Conservation (phyloP, 345 rosid species). For the Cardamine occulta region DNA sequence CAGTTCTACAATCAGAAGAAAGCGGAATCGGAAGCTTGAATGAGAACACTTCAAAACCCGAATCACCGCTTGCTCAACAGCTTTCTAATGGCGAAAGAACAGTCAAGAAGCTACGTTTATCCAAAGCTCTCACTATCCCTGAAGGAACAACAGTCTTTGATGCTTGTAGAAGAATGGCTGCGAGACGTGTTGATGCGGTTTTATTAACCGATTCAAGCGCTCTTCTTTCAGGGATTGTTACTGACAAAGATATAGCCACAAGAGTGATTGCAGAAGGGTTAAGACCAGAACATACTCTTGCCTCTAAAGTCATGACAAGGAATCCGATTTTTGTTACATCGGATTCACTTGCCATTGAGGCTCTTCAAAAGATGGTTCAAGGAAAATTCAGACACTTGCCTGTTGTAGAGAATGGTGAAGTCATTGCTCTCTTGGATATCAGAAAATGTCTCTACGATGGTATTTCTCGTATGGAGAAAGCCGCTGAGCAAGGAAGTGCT, state of each 20-base stretch:
- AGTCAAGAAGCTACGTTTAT: conserved; percentile 82
- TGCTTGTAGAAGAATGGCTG: conserved; percentile 89
- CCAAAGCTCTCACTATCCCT: conserved; percentile 94
- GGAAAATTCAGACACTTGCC: conserved; percentile 97
- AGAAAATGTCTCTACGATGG: conserved; percentile 95
- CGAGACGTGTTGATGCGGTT: conserved; percentile 86
- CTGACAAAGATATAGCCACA: conserved; percentile 85
- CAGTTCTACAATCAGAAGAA: conserved; percentile 36
- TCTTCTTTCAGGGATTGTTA: conserved; percentile 87
- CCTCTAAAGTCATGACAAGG: conserved; percentile 91
- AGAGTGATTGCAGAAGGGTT: conserved; percentile 93
- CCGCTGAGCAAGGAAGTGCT: conserved; percentile 92
- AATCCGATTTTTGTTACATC: conserved; percentile 87
- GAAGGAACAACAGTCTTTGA: conserved; percentile 92
- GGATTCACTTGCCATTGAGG: conserved; percentile 87
- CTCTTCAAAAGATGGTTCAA: conserved; percentile 96
- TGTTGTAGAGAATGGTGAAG: conserved; percentile 97
- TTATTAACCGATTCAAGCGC: conserved; percentile 87
- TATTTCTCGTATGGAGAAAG: conserved; percentile 92
- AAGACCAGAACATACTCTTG: conserved; percentile 85
- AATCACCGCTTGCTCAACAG: conserved; percentile 30
- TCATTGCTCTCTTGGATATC: conserved; percentile 89
- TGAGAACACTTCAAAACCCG: conserved; percentile 29
- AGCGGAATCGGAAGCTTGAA: conserved; percentile 12
- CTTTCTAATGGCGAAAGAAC: conserved; percentile 69